phyloP scores from a whole-genome alignment of 1,284 basidiomycete species.

The Sporisorium scitamineum region DNA sequence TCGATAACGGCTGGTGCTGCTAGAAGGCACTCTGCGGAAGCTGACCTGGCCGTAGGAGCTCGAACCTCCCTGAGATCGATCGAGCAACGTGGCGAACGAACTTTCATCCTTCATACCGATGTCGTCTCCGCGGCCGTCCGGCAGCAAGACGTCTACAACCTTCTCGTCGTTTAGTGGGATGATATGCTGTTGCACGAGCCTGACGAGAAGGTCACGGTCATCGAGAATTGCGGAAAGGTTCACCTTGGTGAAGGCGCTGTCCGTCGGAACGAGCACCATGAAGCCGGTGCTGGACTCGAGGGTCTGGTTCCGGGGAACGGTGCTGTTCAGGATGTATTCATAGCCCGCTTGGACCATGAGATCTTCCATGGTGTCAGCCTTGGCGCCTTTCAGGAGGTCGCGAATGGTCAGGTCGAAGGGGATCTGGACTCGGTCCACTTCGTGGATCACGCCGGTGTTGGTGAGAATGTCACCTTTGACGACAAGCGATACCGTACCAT shows the following conservation, averaged over 20 bases:
- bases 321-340: constrained; percentile 89
- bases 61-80: constrained; percentile 51
- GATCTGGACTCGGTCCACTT: constrained; percentile 84
- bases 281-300: constrained; percentile 13
- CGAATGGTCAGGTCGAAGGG: constrained; percentile 84
- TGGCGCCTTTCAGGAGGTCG: constrained; percentile 88
- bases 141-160: constrained; percentile 29
- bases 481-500: constrained; percentile 51
- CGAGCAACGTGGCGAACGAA: constrained; percentile 54
- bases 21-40: constrained; percentile 43
- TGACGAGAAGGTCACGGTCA: constrained; percentile 72
- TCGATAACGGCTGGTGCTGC: constrained; percentile 15
- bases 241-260: constrained; percentile 88
- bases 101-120: constrained; percentile 52
- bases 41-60: constrained; percentile 57
- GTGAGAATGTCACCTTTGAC: constrained; percentile 77
- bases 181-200: constrained; percentile 88
- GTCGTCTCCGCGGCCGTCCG: constrained; percentile 29
- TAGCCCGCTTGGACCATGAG: constrained; percentile 75
- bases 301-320: constrained; percentile 58
- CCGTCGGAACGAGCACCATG: constrained; percentile 83
- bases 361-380: constrained; percentile 82
- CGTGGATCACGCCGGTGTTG: constrained; percentile 89
- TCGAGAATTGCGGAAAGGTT: constrained; percentile 83
- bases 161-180: constrained; percentile 74